Evolutionary conservation across 192 early-diverging fungal genomes (phyloP), one percentile per base, ranked within the genome.

Genomic region (Entomortierella beljakovae): DNA sequence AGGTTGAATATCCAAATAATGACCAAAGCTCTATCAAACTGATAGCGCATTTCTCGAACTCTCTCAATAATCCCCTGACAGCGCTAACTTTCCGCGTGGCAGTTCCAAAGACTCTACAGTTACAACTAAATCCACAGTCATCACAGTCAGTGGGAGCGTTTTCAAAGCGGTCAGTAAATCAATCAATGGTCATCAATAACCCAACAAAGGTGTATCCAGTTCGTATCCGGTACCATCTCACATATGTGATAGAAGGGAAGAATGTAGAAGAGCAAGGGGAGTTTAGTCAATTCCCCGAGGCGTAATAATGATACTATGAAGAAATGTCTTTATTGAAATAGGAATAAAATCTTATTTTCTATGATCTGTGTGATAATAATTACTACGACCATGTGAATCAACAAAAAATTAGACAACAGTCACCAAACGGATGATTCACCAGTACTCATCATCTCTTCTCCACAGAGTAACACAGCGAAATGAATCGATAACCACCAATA

Each of bases 211-310:
- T 83, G 62, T 73, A 84, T 13, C 58, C 82, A 43, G 70, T 87
- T 42, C 76, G 83, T 9, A 59, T 87, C 35, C 66, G 81, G 43
- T 87, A 85, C 68, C 82, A 87, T 66, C 72, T 87, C 29, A 80
- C 75, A 31, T 87, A 84, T 68, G 37, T 68, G 16, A 69, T 82
- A 26, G 76, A 70, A 23, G 86, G 83, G 15, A 80, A 80, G 32
- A 81, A 71, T 20, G 84, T 87, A 84, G 86, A 85, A 46, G 82
- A 85, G 66, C 59, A 70, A 20, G 86, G 86, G 3, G 76, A 79
- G 48, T 85, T 82, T 53, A 70, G 46, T 54, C 73, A 77, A 61
- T 68, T 77, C 38, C 73, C 73, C 6, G 38, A 46, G 3, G 51
- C 64, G 35, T 77, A 64, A 46, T 13, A 8, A 31, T 28, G n/a